A percentile compares a stretch with the other conserved stretches of the same genome.
phyloP scores from a whole-genome alignment of 1,284 basidiomycete genomes.

The Athelia psychrophila region DNA sequence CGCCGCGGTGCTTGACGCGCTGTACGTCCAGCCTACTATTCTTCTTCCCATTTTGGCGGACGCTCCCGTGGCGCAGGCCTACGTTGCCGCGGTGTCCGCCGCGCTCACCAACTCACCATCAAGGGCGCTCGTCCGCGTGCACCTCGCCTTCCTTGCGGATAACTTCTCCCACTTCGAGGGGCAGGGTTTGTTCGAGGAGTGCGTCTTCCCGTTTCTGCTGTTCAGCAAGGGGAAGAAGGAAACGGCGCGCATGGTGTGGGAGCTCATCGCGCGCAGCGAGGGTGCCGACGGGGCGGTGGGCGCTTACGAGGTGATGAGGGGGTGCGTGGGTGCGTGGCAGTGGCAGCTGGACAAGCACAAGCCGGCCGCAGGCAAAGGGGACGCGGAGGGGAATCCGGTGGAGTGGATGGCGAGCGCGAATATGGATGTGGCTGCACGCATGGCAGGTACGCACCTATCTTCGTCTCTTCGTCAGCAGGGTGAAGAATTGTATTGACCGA shows the following conservation, averaged over 20 bases:
- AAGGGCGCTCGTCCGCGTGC: slow-evolving; percentile 53
- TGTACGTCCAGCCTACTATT: slow-evolving; percentile 53
- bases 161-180: slow-evolving; percentile 36
- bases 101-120: slow-evolving; percentile 43
- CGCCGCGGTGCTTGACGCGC: slow-evolving; percentile 54
- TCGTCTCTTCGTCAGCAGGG: not conserved
- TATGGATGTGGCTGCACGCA: slow-evolving; percentile 46
- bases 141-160: slow-evolving; percentile 60
- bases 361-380: too few species aligned
- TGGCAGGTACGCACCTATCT: slow-evolving; percentile 55
- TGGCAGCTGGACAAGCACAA: slow-evolving; percentile 21
- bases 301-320: slow-evolving; percentile 41
- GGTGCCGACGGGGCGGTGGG: slow-evolving; percentile 19
- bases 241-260: slow-evolving; percentile 65
- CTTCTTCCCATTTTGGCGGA: slow-evolving; percentile 45
- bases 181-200: slow-evolving; percentile 44
- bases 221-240: slow-evolving; percentile 69
- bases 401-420: slow-evolving; percentile 46
- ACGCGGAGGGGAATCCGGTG: slow-evolving; percentile 34
- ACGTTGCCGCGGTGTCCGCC: slow-evolving; percentile 48
- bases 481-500: not conserved
- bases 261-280: slow-evolving; percentile 36
- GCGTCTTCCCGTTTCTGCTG: slow-evolving; percentile 74
- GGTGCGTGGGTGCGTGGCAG: slow-evolving; percentile 42
- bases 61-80: slow-evolving; percentile 27